Evolutionary conservation across 129 eudicot genomes (phyloP).

Genomic region (Centella asiatica): DNA sequence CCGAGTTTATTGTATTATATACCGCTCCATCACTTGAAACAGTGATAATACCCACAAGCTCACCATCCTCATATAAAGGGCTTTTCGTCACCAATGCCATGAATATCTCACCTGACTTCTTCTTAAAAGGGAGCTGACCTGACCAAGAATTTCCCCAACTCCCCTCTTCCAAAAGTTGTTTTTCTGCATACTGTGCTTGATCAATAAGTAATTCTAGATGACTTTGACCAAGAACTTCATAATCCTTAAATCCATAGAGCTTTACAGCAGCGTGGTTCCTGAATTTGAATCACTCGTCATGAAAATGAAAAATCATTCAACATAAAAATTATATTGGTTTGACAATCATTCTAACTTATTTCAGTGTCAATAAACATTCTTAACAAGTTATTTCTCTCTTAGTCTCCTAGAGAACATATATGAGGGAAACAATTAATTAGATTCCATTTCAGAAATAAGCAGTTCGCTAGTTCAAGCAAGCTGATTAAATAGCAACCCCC

Average conservation of each 20-base stretch:
- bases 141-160: conserved; percentile 64
- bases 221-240: conserved; percentile 67
- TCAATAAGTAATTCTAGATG: conserved; percentile 40
- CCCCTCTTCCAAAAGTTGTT: conserved; percentile 35
- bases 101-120: conserved; percentile 59
- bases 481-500: too few relatives aligned
- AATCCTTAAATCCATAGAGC: conserved; percentile 66
- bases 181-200: conserved; percentile 41
- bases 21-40: conserved; percentile 80
- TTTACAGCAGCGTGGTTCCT: conserved; percentile 82
- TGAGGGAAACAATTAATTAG: too few relatives aligned
- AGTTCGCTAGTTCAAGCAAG: too few relatives aligned
- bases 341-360: neutral
- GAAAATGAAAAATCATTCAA: neutral
- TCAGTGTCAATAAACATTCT: neutral
- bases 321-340: neutral
- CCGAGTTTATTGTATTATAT: conserved; percentile 40
- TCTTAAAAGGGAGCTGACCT: conserved; percentile 80
- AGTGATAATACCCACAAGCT: conserved; percentile 71
- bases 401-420: too few relatives aligned
- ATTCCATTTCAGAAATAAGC: too few relatives aligned
- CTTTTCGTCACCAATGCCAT: conserved; percentile 81
- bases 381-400: too few relatives aligned
- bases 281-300: neutral
- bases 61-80: conserved; percentile 65